Evolutionary conservation across 176 grass and related monocot genomes (phyloP).

Genomic region (Ampelocalamus luodianensis): DNA sequence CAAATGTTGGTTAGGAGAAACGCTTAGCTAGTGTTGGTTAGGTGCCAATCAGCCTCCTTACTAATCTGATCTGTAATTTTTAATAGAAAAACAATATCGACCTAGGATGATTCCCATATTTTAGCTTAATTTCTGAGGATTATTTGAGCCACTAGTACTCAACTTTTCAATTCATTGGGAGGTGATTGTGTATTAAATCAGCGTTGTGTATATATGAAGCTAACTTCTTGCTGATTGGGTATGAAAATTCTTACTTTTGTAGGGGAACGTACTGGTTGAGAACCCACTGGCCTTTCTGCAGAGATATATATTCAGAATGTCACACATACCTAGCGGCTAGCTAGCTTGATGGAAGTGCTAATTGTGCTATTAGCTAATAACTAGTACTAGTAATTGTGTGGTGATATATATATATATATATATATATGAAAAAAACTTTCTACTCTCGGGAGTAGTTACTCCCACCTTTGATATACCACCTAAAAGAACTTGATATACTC

Average conservation of each 20-base stretch:
- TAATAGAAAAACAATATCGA: background rate
- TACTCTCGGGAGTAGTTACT: too few species aligned
- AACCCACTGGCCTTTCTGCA: slow-evolving; percentile 40
- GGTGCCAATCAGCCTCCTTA: background rate
- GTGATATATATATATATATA: slow-evolving; percentile 2
- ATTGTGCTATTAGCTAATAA: slow-evolving; percentile 31
- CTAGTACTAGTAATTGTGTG: slow-evolving; percentile 18
- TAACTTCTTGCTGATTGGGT: background rate
- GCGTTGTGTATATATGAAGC: slow-evolving; percentile 17
- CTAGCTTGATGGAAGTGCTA: slow-evolving; percentile 21
- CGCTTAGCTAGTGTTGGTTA: slow-evolving; percentile 1
- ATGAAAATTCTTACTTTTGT: slow-evolving; percentile 5
- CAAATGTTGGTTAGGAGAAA: slow-evolving; percentile 32
- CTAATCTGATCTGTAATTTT: background rate
- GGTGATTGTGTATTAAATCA: slow-evolving; percentile 21
- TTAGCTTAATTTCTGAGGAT: background rate
- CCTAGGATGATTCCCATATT: background rate
- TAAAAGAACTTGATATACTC: too few species aligned
- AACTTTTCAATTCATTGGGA: background rate
- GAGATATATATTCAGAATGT: slow-evolving; percentile 11
- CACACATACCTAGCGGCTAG: background rate
- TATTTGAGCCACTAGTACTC: background rate
- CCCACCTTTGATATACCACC: too few species aligned
- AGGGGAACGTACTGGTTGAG: background rate
- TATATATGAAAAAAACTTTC: too few species aligned